Evolutionary conservation across 306 rosid species (phyloP).

Genomic region (Trifolium fragiferum): DNA sequence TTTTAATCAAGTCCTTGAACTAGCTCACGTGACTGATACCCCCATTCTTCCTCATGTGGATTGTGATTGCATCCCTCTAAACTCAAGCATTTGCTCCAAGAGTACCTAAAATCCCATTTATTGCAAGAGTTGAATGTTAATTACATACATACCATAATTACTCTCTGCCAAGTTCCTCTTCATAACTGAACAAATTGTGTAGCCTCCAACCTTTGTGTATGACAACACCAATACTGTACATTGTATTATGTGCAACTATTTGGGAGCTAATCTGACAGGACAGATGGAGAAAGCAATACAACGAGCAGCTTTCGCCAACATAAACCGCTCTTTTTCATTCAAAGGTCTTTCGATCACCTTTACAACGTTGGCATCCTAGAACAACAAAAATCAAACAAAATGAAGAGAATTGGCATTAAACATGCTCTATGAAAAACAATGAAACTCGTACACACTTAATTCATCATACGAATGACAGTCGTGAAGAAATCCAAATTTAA

Average conservation of each 20-base stretch:
- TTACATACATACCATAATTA: conserved; percentile 8
- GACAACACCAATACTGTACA: conserved; percentile 31
- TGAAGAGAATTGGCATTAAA: conserved; percentile 15
- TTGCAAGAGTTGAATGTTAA: conserved; percentile 17
- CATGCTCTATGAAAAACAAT: neutral
- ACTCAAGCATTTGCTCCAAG: too few species aligned
- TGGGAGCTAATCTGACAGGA: conserved; percentile 82
- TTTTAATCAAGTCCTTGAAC: too few species aligned
- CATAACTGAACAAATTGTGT: conserved; percentile 31
- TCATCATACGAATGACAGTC: conserved; percentile 8
- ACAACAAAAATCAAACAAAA: conserved; percentile 41
- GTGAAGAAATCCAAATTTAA: neutral
- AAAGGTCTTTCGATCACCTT: conserved; percentile 96
- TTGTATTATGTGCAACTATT: conserved; percentile 46
- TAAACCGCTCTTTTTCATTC: conserved; percentile 83
- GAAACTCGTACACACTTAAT: conserved; percentile 4
- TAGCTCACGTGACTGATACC: too few species aligned
- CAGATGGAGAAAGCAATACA: conserved; percentile 89
- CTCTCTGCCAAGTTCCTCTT: conserved; percentile 25
- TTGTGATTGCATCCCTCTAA: too few species aligned
- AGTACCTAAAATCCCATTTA: conserved; percentile 6
- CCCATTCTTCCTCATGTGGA: too few species aligned
- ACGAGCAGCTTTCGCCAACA: conserved; percentile 97
- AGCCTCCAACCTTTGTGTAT: conserved; percentile 20
- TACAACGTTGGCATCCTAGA: conserved; percentile 80